Base-by-base conservation (phyloP, 2,329 filamentous ascomycete genomes). In the Lojkania enalia region DNA sequence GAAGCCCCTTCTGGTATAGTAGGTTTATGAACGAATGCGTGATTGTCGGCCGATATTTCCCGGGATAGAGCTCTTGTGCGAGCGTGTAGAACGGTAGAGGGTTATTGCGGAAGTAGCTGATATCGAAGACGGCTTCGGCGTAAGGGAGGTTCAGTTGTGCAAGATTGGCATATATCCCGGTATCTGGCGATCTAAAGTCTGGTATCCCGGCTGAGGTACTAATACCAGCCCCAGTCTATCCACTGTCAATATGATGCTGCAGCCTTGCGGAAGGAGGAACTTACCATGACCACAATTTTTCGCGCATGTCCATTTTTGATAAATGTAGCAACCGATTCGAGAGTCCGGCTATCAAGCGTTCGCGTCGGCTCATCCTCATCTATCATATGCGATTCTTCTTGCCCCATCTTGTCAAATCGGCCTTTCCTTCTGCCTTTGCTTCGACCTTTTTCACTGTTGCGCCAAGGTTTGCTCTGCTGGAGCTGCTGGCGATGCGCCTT, bases 111-210 rank as follows among this genome's bases (percentile, higher is more conserved):
- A 99, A 99, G 76, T 88, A 99, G 46, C 77, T 77, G 53, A 99
- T 92, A 63, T 96, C 90, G 71, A 99, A 97, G 33, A 97, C 90
- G 23, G 90, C 91, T 72, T 97, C 90, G 16, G 92, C 86, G 60
- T 92, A 86, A 0, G 91, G 91, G 0, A 99, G 80, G 48, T 95
- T 84, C 21, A 97, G 80, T 40, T 87, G 82, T 16, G 87, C 87
- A 20, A 99, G 84, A 63, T 97, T 97, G 60, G 89, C 86, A 70
- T 99, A 99, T 9, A 99, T 81, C 2, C 94, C 94, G 0, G 92
- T 97, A 46, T 90, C 87, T 51, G 92, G 91, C 2, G 90, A 95
- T 53, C 94, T 82, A 69, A 97, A 99, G 72, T 99, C 94, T 51
- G 94, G 94, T 51, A 99, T 92, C 72, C 75, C 73, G 2, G 72